Percentiles rank a stretch among this genome's conserved stretches.
phyloP scores from a whole-genome alignment of 768 basidiomycete genomes.

The Agaricus blazei region DNA sequence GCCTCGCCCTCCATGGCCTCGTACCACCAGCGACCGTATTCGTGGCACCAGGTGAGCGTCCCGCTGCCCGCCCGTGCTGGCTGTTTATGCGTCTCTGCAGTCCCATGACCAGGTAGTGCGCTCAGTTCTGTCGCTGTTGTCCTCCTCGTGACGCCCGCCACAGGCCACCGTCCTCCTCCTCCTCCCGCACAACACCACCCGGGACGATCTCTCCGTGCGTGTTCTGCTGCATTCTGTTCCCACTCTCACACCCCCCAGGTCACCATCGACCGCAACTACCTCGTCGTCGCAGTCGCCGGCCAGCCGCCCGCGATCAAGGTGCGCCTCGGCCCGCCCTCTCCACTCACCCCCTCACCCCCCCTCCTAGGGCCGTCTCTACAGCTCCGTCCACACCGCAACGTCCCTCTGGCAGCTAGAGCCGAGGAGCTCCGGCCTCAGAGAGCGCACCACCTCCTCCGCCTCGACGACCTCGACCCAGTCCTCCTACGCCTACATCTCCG shows the following conservation, averaged over 20 bases:
- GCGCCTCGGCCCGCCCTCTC: conserved; percentile 12
- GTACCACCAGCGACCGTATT: conserved; percentile 48
- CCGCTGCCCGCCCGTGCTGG: conserved; percentile 13
- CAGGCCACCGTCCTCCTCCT: conserved; percentile 75
- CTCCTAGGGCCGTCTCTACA: conserved; percentile 67
- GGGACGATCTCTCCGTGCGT: conserved; percentile 64
- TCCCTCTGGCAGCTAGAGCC: conserved; percentile 82
- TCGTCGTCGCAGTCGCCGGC: conserved; percentile 70
- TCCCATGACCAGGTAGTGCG: conserved; percentile 78
- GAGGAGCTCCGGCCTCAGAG: conserved; percentile 50
- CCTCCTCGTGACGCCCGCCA: conserved; percentile 10
- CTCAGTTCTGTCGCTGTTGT: conserved; percentile 3
- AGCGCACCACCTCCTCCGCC: conserved; percentile 69
- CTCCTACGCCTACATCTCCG: conserved; percentile 75
- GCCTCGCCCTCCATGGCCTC: conserved; percentile 29
- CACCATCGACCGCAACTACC: conserved; percentile 62
- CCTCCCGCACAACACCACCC: conserved; percentile 65
- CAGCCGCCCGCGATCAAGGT: conserved; percentile 74
- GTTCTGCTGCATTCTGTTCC: not conserved
- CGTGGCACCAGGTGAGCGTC: conserved; percentile 77
- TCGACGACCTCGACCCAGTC: conserved; percentile 77
- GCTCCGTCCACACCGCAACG: conserved; percentile 55
- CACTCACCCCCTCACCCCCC: not conserved
- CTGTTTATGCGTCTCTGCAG: conserved; percentile 30
- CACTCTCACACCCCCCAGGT: conserved; percentile 37